A percentile compares a stretch with the other conserved stretches of the same genome.
Evolutionary conservation across 1,284 basidiomycete species (phyloP).

Genomic region (Exsudoporus floridanus): DNA sequence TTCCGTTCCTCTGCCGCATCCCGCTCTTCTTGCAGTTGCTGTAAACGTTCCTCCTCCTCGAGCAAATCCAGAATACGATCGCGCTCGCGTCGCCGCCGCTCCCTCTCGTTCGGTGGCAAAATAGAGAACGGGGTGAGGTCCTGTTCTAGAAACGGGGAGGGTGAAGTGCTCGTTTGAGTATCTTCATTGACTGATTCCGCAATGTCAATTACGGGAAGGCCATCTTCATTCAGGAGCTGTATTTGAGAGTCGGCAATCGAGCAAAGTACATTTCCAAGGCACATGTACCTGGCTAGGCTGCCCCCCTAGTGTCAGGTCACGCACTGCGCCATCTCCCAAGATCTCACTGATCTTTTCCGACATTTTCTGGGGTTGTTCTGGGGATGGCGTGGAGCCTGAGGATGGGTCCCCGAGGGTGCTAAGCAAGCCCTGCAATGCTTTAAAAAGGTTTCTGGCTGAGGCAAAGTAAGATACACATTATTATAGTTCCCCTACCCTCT

Average conservation of each 20-base stretch:
- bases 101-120: conserved; percentile 49
- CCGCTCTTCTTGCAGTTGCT: conserved; percentile 43
- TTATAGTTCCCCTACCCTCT: conserved; percentile 25
- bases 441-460: conserved; percentile 8
- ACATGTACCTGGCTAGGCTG: conserved; percentile 61
- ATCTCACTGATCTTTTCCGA: conserved; percentile 62
- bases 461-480: neutral
- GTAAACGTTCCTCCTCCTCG: conserved; percentile 63
- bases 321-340: conserved; percentile 48
- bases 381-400: conserved; percentile 38
- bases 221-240: conserved; percentile 72
- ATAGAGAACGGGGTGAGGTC: conserved; percentile 47
- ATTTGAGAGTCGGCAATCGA: conserved; percentile 20
- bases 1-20: conserved; percentile 43
- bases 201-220: conserved; percentile 75
- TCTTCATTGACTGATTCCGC: conserved; percentile 51
- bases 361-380: conserved; percentile 52
- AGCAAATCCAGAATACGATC: conserved; percentile 65
- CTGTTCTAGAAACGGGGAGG: conserved; percentile 32
- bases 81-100: conserved; percentile 52
- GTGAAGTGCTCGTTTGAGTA: conserved; percentile 25
- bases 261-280: conserved; percentile 14
- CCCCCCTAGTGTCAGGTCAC: conserved; percentile 41
- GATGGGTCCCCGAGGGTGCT: conserved; percentile 43
- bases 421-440: conserved; percentile 55